phyloP scores from a whole-genome alignment of 345 rosid species.

The Lagerstroemia speciosa region DNA sequence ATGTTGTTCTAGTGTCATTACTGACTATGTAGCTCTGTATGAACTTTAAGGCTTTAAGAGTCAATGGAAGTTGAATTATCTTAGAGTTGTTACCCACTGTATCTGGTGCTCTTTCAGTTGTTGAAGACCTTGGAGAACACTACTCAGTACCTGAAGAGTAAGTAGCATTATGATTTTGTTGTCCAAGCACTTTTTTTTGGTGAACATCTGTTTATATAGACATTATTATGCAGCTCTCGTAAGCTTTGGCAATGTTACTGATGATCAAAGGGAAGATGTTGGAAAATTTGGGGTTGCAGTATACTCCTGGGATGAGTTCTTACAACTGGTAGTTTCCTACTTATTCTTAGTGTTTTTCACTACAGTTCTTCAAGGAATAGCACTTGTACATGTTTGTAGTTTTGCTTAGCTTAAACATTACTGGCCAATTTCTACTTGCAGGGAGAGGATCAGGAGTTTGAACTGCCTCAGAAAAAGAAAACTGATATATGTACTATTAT shows the following conservation, averaged over 20 bases:
- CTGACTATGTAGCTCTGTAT: neutral
- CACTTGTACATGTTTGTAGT: neutral
- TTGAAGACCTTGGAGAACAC: slow-evolving; percentile 70
- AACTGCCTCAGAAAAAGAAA: slow-evolving; percentile 72
- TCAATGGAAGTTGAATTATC: neutral
- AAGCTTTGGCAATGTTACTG: slow-evolving; percentile 79
- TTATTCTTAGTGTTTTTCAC: neutral
- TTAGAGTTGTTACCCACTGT: slow-evolving; percentile 3
- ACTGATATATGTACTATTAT: slow-evolving; percentile 84
- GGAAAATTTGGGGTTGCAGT: slow-evolving; percentile 46
- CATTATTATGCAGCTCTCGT: slow-evolving; percentile 58
- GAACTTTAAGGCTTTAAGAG: neutral
- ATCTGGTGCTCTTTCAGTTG: slow-evolving; percentile 38
- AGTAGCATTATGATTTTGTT: slow-evolving; percentile 17
- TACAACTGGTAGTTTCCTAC: slow-evolving; percentile 48
- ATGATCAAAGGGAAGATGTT: slow-evolving; percentile 53
- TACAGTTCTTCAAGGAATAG: neutral
- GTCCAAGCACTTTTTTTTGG: neutral
- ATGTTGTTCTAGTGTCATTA: neutral
- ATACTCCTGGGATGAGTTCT: slow-evolving; percentile 80
- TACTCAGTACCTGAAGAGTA: slow-evolving; percentile 60
- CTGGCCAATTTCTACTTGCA: slow-evolving; percentile 20
- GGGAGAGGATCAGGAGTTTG: slow-evolving; percentile 63
- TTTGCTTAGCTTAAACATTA: neutral
- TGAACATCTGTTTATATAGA: slow-evolving; percentile 3